Base-by-base conservation (phyloP, 148 eudicot genomes). In the Camellia sinensis region DNA sequence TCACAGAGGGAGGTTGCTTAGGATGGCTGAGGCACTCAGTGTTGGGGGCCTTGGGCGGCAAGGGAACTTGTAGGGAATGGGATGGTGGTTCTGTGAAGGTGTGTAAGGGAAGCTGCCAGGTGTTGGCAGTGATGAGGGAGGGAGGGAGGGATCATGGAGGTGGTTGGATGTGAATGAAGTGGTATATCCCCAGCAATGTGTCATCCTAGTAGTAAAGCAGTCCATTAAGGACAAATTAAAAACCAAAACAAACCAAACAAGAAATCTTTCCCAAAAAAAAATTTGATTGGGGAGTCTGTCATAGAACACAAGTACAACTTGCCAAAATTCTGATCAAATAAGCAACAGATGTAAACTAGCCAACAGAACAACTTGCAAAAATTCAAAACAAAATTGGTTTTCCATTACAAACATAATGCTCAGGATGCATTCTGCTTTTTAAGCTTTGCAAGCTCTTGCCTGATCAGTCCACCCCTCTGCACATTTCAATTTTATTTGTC, bases 391-490 rank as follows among this genome's bases (percentile, higher is more conserved):
- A 70, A 79, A 79, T 69, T 57, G 54, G 17, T 11, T 7, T 12
- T 44, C 64, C 62, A 29, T 4, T 44, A 11, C 2, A n/a, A 19
- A 46, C 22, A 15, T 13, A 76, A 50, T 41, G 22, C 62, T 83
- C 78, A 87, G 11, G 91, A 87, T 22, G 89, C 83, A 18, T 71
- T 80, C 75, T 87, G 85, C 80, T 85, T 88, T 86, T 90, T 90
- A 82, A 90, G 82, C 84, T 88, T 88, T 0, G 89, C 85, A 44
- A 90, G 95, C 84, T 92, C 95, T 76, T 89, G 94, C 83, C 89
- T 87, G 18, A 91, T 88, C 5, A 87, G 81, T 57, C 92, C 94
- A 22, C 92, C 87, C 81, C 82, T 91, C 94, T 91, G 95, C 87
- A 88, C 45, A 2, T n/a, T 4, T 56, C 52, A 65, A 54, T 50